Evolutionary conservation across 192 early-diverging fungal genomes (phyloP), one percentile per base, ranked within the genome.

Genomic region (Backusella macrospora): DNA sequence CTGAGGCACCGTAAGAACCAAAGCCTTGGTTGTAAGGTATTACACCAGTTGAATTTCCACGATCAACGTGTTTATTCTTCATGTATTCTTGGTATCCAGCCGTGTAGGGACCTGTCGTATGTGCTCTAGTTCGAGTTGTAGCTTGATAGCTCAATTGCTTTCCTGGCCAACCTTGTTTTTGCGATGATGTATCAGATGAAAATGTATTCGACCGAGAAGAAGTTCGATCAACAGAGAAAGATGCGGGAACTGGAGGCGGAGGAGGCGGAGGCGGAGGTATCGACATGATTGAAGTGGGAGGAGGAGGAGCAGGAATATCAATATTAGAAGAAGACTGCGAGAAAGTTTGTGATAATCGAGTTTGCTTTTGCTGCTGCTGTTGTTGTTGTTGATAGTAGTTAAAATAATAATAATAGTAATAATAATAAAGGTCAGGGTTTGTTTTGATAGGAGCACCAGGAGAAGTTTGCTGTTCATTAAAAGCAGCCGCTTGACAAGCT

Each of bases 131-230:
- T 10, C 65, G 52, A 59, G 52, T 59, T 23, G 23, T 26, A 26
- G 10, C 21, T 12, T 59, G 52, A 23, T 59, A 59, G 12, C 9
- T 59, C 52, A 13, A 59, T 59, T 59, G 52, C 21, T 59, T 59
- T 59, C 52, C 23, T 37, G 23, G 1, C 15, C 18, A 44, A 48
- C 13, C 47, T 38, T 70, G 26, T n/a, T 77, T 62, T 14, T 76
- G 79, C 23, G 79, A 70, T 4, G 75, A 77, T 1, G 76, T 73
- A 55, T 83, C 78, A 65, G 85, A 90, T 52, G 40, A 23, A 10
- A 48, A 37, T 14, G 68, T 52, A 42, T 46, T 70, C 15, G 66
- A 12, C 10, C 40, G 52, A 63, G 68, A 47, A 34, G 29, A 40
- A 18, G 34, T 0, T 65, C 34, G 63, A 65, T 39, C 34, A 40